Evolutionary conservation across 2,329 filamentous ascomycete genomes (phyloP).

Genomic region (Diplocarpon mali): DNA sequence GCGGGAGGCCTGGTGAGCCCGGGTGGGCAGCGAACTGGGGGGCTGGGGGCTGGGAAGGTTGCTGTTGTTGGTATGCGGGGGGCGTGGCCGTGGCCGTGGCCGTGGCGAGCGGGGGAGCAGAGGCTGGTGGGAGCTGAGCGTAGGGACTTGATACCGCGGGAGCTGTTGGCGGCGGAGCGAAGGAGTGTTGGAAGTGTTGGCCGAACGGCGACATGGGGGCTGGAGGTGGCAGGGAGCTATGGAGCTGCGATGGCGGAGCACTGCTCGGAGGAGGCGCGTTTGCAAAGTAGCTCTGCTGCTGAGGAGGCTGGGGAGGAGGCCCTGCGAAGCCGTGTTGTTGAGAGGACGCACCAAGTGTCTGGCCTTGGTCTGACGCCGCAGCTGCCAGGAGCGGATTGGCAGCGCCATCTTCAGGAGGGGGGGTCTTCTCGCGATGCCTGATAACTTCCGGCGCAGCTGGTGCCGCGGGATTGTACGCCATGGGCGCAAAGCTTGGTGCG

Average conservation of each 20-base stretch:
- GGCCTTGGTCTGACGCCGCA: slow-evolving; percentile 44
- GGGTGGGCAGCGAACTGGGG: slow-evolving; percentile 37
- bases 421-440: slow-evolving; percentile 67
- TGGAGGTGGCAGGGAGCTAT: slow-evolving; percentile 11
- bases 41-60: slow-evolving; percentile 15
- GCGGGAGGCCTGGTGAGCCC: slow-evolving; percentile 34
- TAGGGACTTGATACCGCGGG: slow-evolving; percentile 14
- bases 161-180: slow-evolving; percentile 20
- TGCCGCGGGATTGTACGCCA: slow-evolving; percentile 71
- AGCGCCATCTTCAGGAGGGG: slow-evolving; percentile 57
- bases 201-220: slow-evolving; percentile 16
- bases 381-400: slow-evolving; percentile 47
- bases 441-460: slow-evolving; percentile 64
- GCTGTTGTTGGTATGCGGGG: slow-evolving; percentile 12
- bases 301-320: slow-evolving; percentile 8
- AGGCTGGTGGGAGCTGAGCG: slow-evolving; percentile 13
- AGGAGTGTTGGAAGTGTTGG: slow-evolving; percentile 19
- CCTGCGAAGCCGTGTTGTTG: slow-evolving; percentile 16
- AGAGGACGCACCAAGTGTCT: slow-evolving; percentile 39
- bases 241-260: slow-evolving; percentile 8
- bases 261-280: slow-evolving; percentile 26
- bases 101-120: slow-evolving; percentile 10
- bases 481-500: slow-evolving; percentile 44
- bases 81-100: slow-evolving; percentile 10
- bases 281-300: slow-evolving; percentile 27